Percentiles rank a stretch among this genome's conserved stretches.
Evolutionary conservation across 371 early-diverging fungal genomes (phyloP).

Genomic region (Rhizomucor miehei): DNA sequence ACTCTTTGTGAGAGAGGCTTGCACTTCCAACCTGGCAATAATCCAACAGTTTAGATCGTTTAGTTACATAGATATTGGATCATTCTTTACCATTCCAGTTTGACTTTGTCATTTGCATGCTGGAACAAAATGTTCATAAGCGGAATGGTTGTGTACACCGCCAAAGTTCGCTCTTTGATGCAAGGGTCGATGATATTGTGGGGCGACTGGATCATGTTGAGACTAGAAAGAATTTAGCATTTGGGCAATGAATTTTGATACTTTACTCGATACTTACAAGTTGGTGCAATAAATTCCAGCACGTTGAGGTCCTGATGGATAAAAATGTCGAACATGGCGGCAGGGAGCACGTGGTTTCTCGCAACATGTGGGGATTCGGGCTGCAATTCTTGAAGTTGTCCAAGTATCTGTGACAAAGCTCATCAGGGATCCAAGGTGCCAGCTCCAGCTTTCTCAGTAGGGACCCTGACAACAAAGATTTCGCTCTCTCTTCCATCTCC

Average conservation of each 20-base stretch:
- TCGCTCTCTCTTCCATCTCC: background rate
- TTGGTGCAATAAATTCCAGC: background rate
- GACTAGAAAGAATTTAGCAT: background rate
- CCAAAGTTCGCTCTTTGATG: background rate
- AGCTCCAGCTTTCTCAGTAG: background rate
- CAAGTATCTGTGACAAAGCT: background rate
- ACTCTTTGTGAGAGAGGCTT: background rate
- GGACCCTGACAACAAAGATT: background rate
- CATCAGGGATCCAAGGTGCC: background rate
- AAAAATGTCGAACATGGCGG: background rate
- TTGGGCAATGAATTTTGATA: background rate
- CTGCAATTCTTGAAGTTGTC: background rate
- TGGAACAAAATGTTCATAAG: background rate
- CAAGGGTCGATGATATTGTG: background rate
- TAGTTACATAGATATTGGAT: too few relatives aligned
- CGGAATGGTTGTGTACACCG: background rate
- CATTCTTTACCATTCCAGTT: background rate
- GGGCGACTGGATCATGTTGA: background rate
- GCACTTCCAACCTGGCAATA: too few relatives aligned
- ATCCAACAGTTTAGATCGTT: too few relatives aligned
- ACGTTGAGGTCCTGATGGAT: background rate
- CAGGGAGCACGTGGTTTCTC: background rate
- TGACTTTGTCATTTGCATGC: background rate
- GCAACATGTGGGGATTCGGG: background rate
- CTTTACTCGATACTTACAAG: background rate